phyloP scores from a whole-genome alignment of 352 stramenopile genomes.

The Phytophthora hibernalis region DNA sequence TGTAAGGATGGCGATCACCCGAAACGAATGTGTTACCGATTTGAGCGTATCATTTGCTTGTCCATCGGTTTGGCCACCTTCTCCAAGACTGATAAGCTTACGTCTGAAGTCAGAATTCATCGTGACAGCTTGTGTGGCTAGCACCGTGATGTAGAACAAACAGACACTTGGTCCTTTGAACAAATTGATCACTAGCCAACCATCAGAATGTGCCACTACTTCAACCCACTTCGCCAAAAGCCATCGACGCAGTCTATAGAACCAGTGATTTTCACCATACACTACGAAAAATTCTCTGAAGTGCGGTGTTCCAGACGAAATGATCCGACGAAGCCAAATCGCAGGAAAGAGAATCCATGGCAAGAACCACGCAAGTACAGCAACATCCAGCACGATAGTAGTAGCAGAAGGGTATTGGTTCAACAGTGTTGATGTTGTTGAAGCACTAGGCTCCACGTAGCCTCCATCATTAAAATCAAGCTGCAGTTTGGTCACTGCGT shows the following conservation, averaged over 20 bases:
- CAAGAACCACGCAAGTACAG: too few species aligned
- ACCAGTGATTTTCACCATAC: conserved; percentile 19
- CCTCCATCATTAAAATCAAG: too few species aligned
- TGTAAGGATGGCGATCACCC: conserved; percentile 40
- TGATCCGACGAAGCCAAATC: too few species aligned
- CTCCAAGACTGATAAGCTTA: conserved; percentile 47
- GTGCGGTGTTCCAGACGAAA: conserved; percentile 17
- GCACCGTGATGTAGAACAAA: conserved; percentile 55
- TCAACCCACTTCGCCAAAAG: conserved; percentile 27
- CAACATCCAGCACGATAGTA: too few species aligned
- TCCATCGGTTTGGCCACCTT: conserved; percentile 33
- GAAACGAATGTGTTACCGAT: conserved; percentile 35
- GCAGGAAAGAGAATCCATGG: conserved; percentile 29
- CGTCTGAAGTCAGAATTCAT: conserved; percentile 43
- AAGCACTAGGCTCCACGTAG: too few species aligned
- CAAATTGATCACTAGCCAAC: conserved; percentile 46
- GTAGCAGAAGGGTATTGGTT: too few species aligned
- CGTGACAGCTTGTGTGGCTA: conserved; percentile 48
- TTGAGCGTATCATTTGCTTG: conserved; percentile 22
- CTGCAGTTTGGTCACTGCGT: too few species aligned
- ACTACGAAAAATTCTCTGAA: too few species aligned
- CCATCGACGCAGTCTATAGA: conserved; percentile 3
- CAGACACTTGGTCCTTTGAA: conserved; percentile 24
- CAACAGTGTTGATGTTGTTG: too few species aligned
- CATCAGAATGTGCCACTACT: conserved; percentile 44